Base-by-base conservation (phyloP, 768 basidiomycete genomes). In the Collybia sordida region DNA sequence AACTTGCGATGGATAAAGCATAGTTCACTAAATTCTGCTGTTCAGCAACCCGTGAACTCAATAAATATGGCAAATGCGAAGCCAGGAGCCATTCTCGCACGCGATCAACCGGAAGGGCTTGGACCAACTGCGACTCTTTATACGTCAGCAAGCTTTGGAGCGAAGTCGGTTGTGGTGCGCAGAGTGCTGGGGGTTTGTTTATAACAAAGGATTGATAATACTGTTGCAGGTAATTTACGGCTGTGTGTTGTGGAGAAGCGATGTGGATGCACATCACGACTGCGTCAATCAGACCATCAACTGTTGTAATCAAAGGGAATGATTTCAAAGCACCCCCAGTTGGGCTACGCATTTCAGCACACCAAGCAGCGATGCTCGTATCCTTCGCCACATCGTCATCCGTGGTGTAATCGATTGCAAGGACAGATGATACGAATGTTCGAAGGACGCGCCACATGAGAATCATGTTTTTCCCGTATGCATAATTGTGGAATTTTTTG, bases 191-290 rank as follows among this genome's bases (percentile, higher is more conserved):
- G 11, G 66, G 66, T 38, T 61, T 65, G 53, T 68, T 68, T 9
- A 64, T 64, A 43, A 68, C 57, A 37, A 66, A 68, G 11, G 64
- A 61, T 53, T 60, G 62, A 53, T 68, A 68, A 46, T 64, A 68
- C 47, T 68, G 66, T 50, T 68, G 66, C 19, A 68, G 59, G 46
- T 66, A 68, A 49, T 68, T 68, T 50, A 68, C 63, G 2, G 66
- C 66, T 23, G 65, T 68, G 45, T 68, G 66, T 51, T 68, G 66
- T 3, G 65, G 60, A 11, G 63, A 53, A 12, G 66, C 65, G 46
- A 65, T 63, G 50, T 68, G 65, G 36, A 68, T 66, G 54, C 63
- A 63, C 65, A 68, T 66, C 0, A 64, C 65, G 40, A 62, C 59
- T 18, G 59, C 43, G 52, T 68, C 61, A 47, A 66, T 62, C 27